Conservation (phyloP, 2,329 filamentous ascomycete species). For the Sphaerulina vaccinii region DNA sequence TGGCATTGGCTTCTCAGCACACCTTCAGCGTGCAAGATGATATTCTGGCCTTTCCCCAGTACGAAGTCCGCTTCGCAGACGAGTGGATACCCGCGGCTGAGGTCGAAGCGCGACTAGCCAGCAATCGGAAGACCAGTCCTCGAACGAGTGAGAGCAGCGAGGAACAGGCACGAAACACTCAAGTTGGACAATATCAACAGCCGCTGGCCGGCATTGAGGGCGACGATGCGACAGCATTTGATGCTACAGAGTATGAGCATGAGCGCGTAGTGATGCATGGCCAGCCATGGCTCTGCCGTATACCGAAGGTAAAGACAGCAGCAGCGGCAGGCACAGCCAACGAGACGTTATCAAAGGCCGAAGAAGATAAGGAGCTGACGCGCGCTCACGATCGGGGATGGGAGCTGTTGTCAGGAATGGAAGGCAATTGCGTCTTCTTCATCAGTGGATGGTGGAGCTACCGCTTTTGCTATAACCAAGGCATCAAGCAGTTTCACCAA, state of each 20-base stretch:
- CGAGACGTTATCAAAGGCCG: slow-evolving; percentile 48
- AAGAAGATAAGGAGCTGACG: slow-evolving; percentile 76
- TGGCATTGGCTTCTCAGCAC: slow-evolving; percentile 49
- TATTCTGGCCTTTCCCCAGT: slow-evolving; percentile 81
- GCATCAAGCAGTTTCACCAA: slow-evolving; percentile 89
- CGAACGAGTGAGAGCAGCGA: neutral
- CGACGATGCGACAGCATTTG: slow-evolving; percentile 10
- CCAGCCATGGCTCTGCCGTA: slow-evolving; percentile 77
- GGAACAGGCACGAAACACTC: slow-evolving; percentile 9
- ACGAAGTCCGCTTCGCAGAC: slow-evolving; percentile 67
- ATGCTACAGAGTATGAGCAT: slow-evolving; percentile 47
- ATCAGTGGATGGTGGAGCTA: slow-evolving; percentile 94
- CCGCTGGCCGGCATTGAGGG: slow-evolving; percentile 14
- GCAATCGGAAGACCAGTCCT: slow-evolving; percentile 11
- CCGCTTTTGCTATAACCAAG: slow-evolving; percentile 84
- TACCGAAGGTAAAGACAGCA: slow-evolving; percentile 66
- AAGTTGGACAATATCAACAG: slow-evolving; percentile 27
- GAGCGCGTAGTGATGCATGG: slow-evolving; percentile 72
- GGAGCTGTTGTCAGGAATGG: slow-evolving; percentile 74
- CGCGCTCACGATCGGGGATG: slow-evolving; percentile 75
- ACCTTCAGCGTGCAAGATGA: slow-evolving; percentile 87
- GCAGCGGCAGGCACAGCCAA: slow-evolving; percentile 23
- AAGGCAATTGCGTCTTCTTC: slow-evolving; percentile 78
- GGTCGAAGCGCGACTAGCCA: slow-evolving; percentile 60
- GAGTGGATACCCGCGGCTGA: slow-evolving; percentile 69